Evolutionary conservation across 2,329 filamentous ascomycete species (phyloP), one percentile per base, ranked within the genome.

Genomic region (Pseudophaeomoniella oleicola): DNA sequence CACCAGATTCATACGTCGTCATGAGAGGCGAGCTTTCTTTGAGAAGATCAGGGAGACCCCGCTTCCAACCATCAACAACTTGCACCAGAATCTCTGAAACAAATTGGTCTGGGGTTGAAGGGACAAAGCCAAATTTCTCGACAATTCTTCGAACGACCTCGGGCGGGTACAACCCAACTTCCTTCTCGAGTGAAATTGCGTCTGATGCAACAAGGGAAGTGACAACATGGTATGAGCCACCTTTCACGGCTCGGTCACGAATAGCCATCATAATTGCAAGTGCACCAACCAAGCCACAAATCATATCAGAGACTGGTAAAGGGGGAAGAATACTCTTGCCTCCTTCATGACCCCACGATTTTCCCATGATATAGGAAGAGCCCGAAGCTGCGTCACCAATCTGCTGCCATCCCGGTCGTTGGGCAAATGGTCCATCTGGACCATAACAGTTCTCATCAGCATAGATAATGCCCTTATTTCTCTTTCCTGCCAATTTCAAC

Each of bases 231-330:
- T 51, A 40, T 32, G 50, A 39, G 1, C 78, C 78, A 13, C 78
- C 78, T 10, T 58, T 53, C 5, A 66, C 74, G 0, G 77, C 71
- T 19, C 79, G 66, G 46, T 69, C 67, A 46, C 73, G 75, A 5
- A 83, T 62, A 1, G 76, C 78, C 0, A 66, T 66, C 22, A 84
- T 52, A 0, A 77, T 77, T 3, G 77, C 73, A 44, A 80, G 75
- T 32, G 75, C 74, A 3, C 78, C 79, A 59, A 81, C 76, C 49
- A 75, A 81, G 18, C 78, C 79, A 1, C 78, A 82, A 29, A 78
- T 78, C 46, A 83, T 83, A 56, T 72, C 56, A 55, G 63, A 63
- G 50, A 71, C 71, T 2, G 67, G 68, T 45, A 71, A 71, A 0
- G 61, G 59, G 5, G 61, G 61, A 1, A 63, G 57, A 4, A 62